Percentiles rank a stretch among this genome's conserved stretches.
phyloP scores from a whole-genome alignment of 352 stramenopile genomes.

The Plasmopara muralis region DNA sequence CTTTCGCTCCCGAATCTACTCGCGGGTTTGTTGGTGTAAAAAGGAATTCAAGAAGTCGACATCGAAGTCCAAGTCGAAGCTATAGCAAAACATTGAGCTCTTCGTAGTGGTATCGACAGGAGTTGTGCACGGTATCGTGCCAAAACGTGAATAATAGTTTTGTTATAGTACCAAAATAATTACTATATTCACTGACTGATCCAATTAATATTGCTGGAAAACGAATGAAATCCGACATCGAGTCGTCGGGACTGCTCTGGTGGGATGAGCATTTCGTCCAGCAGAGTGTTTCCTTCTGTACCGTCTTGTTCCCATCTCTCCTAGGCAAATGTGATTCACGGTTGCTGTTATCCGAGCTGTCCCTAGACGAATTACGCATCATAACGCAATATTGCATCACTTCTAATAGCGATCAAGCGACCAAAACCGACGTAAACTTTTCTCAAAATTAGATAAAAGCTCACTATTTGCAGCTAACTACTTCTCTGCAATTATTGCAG shows the following conservation, averaged over 20 bases:
- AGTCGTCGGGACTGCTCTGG: no score
- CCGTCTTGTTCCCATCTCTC: constrained; percentile 33
- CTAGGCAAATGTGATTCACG: constrained; percentile 32
- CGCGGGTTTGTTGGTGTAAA: constrained; percentile 8
- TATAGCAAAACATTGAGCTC: constrained; percentile 6
- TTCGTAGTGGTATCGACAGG: constrained; percentile 7
- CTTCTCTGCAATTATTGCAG: constrained; percentile 21
- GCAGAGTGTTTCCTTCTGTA: constrained; percentile 28
- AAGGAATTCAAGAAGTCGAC: constrained; percentile 9
- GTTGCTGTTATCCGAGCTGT: constrained; percentile 32
- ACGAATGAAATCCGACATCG: no score
- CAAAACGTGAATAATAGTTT: constrained; percentile 10
- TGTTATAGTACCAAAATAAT: not conserved
- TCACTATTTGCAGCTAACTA: constrained; percentile 1
- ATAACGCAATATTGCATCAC: constrained; percentile 46
- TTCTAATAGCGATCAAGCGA: constrained; percentile 33
- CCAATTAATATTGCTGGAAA: not conserved
- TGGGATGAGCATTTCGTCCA: constrained; percentile 10
- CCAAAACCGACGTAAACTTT: constrained; percentile 33
- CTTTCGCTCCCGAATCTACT: constrained; percentile 14
- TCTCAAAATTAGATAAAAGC: constrained; percentile 1
- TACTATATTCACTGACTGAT: not conserved
- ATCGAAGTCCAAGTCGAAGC: constrained; percentile 10
- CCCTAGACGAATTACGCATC: constrained; percentile 49
- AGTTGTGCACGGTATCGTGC: constrained; percentile 13